Percentiles rank a stretch among this genome's conserved stretches.
phyloP scores from a whole-genome alignment of 352 stramenopile species.

The Phytophthora palmivora region DNA sequence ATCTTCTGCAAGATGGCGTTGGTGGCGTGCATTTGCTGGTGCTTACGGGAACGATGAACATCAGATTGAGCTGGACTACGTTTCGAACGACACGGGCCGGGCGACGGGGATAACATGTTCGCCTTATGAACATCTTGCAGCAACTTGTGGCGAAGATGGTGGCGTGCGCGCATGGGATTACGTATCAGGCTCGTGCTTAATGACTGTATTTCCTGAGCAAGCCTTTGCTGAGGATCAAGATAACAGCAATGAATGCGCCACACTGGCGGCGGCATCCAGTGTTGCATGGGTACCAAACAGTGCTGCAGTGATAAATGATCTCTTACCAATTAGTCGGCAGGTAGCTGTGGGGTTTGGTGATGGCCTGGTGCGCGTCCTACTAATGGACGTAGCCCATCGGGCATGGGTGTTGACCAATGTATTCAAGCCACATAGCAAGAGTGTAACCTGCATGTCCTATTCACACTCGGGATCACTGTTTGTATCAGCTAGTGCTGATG shows the following conservation, averaged over 20 bases:
- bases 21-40: conserved; percentile 61
- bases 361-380: conserved; percentile 80
- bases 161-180: conserved; percentile 92
- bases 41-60: conserved; percentile 44
- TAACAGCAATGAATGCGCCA: not conserved
- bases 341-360: conserved; percentile 92
- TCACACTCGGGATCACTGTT: conserved; percentile 68
- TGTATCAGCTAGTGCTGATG: conserved; percentile 79
- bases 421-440: conserved; percentile 90
- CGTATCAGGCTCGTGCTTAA: conserved; percentile 54
- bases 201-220: conserved; percentile 29
- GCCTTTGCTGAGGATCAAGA: conserved; percentile 6
- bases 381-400: conserved; percentile 59
- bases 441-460: conserved; percentile 76
- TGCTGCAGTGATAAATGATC: conserved; percentile 45
- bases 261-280: conserved; percentile 49
- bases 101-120: conserved; percentile 82
- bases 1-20: conserved; percentile 70
- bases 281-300: conserved; percentile 78
- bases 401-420: conserved; percentile 73
- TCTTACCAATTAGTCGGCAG: conserved; percentile 67
- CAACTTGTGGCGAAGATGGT: conserved; percentile 87
- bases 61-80: conserved; percentile 60
- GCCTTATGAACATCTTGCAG: conserved; percentile 88
- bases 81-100: conserved; percentile 68